These are phyloP conservation scores for Calvatia gigantea DNA, from an alignment of 768 basidiomycete genomes.

Conservation along the genomic window DNA sequence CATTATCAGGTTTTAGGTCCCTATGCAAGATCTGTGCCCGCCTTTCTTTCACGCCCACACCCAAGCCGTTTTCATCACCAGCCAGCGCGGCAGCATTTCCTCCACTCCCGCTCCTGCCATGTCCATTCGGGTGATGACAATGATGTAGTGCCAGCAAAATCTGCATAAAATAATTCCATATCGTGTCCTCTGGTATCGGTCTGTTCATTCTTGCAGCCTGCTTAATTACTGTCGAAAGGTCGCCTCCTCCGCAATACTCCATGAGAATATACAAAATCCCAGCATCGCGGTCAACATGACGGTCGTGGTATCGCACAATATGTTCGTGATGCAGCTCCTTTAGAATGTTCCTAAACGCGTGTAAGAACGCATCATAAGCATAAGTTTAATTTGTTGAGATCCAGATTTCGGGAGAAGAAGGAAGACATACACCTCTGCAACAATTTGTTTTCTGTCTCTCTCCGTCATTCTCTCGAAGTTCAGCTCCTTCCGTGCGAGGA, in stretches of 20 bases:
- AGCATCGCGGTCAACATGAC: slow-evolving; percentile 83
- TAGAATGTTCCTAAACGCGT: slow-evolving; percentile 75
- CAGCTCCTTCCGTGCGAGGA: slow-evolving; percentile 91
- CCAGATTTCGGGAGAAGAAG: too few relatives aligned
- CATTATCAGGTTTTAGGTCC: slow-evolving; percentile 97
- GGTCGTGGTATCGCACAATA: slow-evolving; percentile 94
- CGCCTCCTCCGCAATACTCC: slow-evolving; percentile 99
- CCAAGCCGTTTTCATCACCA: slow-evolving; percentile 20
- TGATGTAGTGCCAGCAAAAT: slow-evolving; percentile 85
- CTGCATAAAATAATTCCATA: slow-evolving; percentile 97
- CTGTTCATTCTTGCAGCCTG: slow-evolving; percentile 64
- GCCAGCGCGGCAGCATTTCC: slow-evolving; percentile 16
- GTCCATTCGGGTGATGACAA: slow-evolving; percentile 81
- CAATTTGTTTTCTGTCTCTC: slow-evolving; percentile 93
- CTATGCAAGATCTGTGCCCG: slow-evolving; percentile 84
- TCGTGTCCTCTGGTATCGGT: slow-evolving; percentile 84
- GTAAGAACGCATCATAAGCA: slow-evolving; percentile 1
- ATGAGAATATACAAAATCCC: slow-evolving; percentile 96
- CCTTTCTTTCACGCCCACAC: slow-evolving; percentile 33
- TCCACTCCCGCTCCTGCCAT: slow-evolving; percentile 44
- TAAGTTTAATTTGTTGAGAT: background rate
- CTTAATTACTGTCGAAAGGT: slow-evolving; percentile 86
- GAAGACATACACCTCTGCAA: slow-evolving; percentile 88
- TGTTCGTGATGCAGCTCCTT: slow-evolving; percentile 94
- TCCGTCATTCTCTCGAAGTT: slow-evolving; percentile 98